Conservation (phyloP, 192 early-diverging fungal species). For the Rhizophagus prolifer region DNA sequence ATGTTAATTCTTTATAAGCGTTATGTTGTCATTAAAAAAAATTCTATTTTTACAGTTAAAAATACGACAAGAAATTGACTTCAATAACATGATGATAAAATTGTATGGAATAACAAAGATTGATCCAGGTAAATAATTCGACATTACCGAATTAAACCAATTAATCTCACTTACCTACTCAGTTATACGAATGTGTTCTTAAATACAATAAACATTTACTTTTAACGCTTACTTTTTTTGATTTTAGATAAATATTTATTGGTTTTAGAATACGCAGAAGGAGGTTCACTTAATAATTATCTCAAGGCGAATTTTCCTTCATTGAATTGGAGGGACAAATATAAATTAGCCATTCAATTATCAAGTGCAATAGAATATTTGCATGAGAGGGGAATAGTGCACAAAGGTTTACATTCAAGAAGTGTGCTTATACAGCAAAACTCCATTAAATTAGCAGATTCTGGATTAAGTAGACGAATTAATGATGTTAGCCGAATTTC, state of each 20-base stretch:
- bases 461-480: neutral
- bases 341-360: neutral
- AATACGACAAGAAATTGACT: neutral
- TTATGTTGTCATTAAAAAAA: neutral
- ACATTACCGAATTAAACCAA: too few relatives aligned
- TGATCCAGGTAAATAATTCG: neutral
- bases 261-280: neutral
- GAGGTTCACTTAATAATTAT: neutral
- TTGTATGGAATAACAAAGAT: neutral
- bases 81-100: neutral
- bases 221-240: too few relatives aligned
- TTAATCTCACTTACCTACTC: too few relatives aligned
- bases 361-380: neutral
- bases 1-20: too few relatives aligned
- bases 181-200: too few relatives aligned
- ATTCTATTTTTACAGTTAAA: neutral
- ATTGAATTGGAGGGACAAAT: neutral
- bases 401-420: neutral
- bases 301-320: neutral
- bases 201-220: too few relatives aligned
- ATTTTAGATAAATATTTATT: neutral
- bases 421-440: neutral
- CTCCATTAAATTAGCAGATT: neutral
- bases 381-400: too few relatives aligned
- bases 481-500: neutral